Base-by-base conservation (phyloP, 495 filamentous ascomycete species). In the Talaromyces nanjingensis region DNA sequence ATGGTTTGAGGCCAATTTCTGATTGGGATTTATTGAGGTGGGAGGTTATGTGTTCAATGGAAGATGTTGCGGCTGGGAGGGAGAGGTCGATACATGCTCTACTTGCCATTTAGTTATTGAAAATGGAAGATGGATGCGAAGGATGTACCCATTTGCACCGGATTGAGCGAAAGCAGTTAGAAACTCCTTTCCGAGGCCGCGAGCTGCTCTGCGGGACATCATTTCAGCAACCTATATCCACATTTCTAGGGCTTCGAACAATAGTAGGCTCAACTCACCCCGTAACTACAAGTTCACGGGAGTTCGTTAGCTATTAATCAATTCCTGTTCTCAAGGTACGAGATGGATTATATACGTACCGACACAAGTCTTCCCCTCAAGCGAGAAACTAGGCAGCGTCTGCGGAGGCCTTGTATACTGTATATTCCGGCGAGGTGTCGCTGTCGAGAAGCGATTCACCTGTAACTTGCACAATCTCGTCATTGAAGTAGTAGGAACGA, bases 1-100 rank as follows among this genome's bases (percentile, higher is more conserved):
- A 89, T 55, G 84, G 81, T 73, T 86, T 87, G 69, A 76, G 77
- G 73, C 87, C 88, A 73, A 18, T 4, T 45, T 18, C 42, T n/a
- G 12, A n/a, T 45, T 45, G 42, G 12, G 42, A 45, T 16, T 18
- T 45, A 5, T 45, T n/a, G 1, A 45, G 14, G 1, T 45, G 42
- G 16, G 42, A 16, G 16, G 89, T 76, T 52, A 86, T 85, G 78
- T 86, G 88, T 59, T 76, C 74, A 60, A 80, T 76, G 5, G 67
- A 49, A 64, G 68, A 71, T 60, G 66, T 34, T 18, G 59, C 66
- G 14, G 29, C 54, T 42, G 67, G 52, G 12, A 70, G 56, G 11
- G 66, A 66, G 2, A 72, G 65, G 33, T 72, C 70, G 18, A 72
- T 60, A 39, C 66, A 68, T 29, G 66, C 70, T 27, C 60, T 62